Percentiles rank a stretch among this genome's conserved stretches.
These are phyloP conservation scores for Ambrosiella xylebori DNA, from an alignment of 2,329 filamentous ascomycete species.

Conservation along the genomic window DNA sequence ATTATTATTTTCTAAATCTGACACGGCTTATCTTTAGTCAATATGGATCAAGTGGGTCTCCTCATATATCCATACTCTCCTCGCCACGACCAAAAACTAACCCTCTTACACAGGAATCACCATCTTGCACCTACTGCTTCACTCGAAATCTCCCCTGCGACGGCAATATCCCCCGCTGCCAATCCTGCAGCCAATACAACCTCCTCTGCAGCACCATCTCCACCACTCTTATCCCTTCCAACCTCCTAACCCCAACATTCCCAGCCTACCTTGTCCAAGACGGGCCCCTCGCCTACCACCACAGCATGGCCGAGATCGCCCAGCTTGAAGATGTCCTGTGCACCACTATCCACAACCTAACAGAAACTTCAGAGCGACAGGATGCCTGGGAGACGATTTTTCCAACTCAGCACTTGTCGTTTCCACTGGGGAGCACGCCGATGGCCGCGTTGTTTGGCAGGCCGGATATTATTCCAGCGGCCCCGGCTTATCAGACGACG, in stretches of 20 bases:
- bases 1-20: no score
- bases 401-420: not conserved
- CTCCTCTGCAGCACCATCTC: slow-evolving; percentile 1
- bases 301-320: not conserved
- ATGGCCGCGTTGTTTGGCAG: not conserved
- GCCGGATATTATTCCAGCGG: not conserved
- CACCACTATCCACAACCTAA: not conserved
- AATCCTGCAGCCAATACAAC: not conserved
- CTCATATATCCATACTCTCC: not conserved
- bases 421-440: slow-evolving; percentile 3
- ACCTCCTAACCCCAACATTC: not conserved
- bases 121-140: slow-evolving; percentile 2
- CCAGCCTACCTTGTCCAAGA: not conserved
- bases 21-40: not conserved
- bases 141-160: not conserved
- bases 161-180: slow-evolving; percentile 1
- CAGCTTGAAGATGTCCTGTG: not conserved
- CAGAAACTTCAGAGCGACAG: not conserved
- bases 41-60: not conserved
- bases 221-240: not conserved
- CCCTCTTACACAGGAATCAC: not conserved
- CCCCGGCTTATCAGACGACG: not conserved
- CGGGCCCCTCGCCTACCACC: slow-evolving; percentile 4
- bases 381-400: not conserved
- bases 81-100: not conserved